phyloP scores from a whole-genome alignment of 2,329 filamentous ascomycete genomes.

The Trichoderma sp. region DNA sequence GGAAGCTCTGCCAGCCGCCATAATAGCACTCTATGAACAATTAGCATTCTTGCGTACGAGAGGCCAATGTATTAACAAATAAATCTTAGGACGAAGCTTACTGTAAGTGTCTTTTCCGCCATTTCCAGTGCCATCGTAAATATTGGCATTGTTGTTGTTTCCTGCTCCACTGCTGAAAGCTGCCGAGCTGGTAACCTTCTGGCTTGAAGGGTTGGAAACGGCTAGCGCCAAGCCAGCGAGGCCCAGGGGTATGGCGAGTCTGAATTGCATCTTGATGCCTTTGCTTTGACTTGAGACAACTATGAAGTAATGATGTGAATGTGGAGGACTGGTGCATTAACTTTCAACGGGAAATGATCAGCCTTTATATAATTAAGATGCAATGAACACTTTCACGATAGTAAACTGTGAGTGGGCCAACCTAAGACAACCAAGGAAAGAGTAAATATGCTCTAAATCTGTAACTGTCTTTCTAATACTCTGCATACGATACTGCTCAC shows the following conservation, averaged over 20 bases:
- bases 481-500: neutral
- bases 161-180: constrained; percentile 19
- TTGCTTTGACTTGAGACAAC: neutral
- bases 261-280: neutral
- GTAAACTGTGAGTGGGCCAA: neutral
- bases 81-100: neutral
- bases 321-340: no score
- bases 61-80: neutral
- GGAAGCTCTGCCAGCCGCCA: constrained; percentile 12
- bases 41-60: neutral
- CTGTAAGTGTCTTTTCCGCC: constrained; percentile 8
- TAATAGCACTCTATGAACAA: constrained; percentile 1
- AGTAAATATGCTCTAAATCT: neutral
- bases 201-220: constrained; percentile 13
- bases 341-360: neutral
- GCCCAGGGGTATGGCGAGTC: neutral
- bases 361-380: neutral
- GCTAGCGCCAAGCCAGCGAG: neutral
- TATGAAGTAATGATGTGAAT: neutral
- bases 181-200: constrained; percentile 9
- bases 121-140: constrained; percentile 15
- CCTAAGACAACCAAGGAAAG: constrained; percentile 6
- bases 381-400: neutral
- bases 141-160: constrained; percentile 18
- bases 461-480: neutral